These are phyloP conservation scores for Candida pseudoviswanathii DNA, from an alignment of 1,139 yeast genomes.

Conservation along the genomic window DNA sequence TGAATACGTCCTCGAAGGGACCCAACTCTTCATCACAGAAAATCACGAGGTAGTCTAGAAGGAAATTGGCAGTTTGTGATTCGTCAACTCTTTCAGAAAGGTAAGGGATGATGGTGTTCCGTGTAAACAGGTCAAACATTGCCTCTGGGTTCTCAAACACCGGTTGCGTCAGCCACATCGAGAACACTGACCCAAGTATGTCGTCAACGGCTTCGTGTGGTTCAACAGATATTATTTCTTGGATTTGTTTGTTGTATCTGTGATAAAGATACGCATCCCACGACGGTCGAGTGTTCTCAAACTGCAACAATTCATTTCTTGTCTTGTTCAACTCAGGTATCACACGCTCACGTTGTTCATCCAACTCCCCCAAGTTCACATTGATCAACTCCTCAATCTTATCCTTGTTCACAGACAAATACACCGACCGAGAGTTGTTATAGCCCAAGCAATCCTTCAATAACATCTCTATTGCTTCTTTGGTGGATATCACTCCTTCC, in stretches of 20 bases:
- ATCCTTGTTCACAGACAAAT: neutral
- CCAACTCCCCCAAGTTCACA: neutral
- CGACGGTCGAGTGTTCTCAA: neutral
- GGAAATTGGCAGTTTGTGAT: slow-evolving; percentile 3
- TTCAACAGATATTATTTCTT: neutral
- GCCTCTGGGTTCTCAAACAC: slow-evolving; percentile 6
- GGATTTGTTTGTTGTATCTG: neutral
- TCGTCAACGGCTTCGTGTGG: neutral
- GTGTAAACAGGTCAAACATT: slow-evolving; percentile 17
- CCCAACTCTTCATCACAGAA: slow-evolving; percentile 19
- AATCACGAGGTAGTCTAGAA: slow-evolving; percentile 22
- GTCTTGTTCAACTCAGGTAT: neutral
- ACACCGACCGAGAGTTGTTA: neutral
- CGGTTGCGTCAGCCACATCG: slow-evolving; percentile 1
- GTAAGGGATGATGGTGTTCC: slow-evolving; percentile 22
- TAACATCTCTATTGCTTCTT: neutral
- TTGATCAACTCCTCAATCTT: slow-evolving; percentile 2
- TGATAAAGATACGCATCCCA: slow-evolving; percentile 1
- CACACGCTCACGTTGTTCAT: neutral
- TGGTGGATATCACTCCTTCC: neutral
- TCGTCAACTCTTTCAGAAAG: neutral
- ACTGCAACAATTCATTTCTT: neutral
- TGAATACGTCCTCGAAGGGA: slow-evolving; percentile 16
- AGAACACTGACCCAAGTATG: neutral
- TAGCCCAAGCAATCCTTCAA: neutral